phyloP scores from a whole-genome alignment of 1,139 yeast genomes.

The Blastobotrys buckinghamii region DNA sequence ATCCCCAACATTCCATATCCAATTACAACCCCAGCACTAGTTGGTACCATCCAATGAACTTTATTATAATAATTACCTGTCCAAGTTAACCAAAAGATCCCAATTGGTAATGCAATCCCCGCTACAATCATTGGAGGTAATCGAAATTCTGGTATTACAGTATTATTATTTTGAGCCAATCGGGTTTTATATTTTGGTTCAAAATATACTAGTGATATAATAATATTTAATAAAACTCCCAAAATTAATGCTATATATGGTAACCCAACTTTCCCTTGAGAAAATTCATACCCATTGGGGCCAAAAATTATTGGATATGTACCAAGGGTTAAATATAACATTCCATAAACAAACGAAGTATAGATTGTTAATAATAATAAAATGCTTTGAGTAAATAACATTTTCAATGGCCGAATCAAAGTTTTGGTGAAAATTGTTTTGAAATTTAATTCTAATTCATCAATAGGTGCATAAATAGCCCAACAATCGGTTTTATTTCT shows the following conservation, averaged over 20 bases:
- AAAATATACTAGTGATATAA: slow-evolving; percentile 8
- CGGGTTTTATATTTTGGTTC: slow-evolving; percentile 36
- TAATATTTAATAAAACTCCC: slow-evolving; percentile 19
- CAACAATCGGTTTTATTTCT: slow-evolving; percentile 78
- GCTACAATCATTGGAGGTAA: slow-evolving; percentile 71
- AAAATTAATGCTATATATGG: slow-evolving; percentile 43
- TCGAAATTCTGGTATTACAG: slow-evolving; percentile 73
- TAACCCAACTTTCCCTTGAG: slow-evolving; percentile 48
- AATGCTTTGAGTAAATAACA: slow-evolving; percentile 67
- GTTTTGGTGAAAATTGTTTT: slow-evolving; percentile 60
- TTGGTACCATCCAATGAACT: slow-evolving; percentile 84
- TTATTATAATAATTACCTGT: slow-evolving; percentile 62
- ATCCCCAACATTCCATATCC: slow-evolving; percentile 49
- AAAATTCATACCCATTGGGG: slow-evolving; percentile 45
- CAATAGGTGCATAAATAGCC: slow-evolving; percentile 83
- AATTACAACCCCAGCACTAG: slow-evolving; percentile 75
- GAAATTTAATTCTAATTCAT: slow-evolving; percentile 64
- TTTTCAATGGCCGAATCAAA: slow-evolving; percentile 66
- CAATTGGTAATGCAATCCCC: slow-evolving; percentile 61
- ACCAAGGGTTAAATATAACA: slow-evolving; percentile 86
- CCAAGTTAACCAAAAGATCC: slow-evolving; percentile 85
- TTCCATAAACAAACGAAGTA: slow-evolving; percentile 64
- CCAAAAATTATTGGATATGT: slow-evolving; percentile 61
- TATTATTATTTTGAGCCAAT: slow-evolving; percentile 46
- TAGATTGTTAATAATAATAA: slow-evolving; percentile 75